phyloP scores from a whole-genome alignment of 225 moss, liverwort and hornwort genomes.

The Marchantia paleacea region DNA sequence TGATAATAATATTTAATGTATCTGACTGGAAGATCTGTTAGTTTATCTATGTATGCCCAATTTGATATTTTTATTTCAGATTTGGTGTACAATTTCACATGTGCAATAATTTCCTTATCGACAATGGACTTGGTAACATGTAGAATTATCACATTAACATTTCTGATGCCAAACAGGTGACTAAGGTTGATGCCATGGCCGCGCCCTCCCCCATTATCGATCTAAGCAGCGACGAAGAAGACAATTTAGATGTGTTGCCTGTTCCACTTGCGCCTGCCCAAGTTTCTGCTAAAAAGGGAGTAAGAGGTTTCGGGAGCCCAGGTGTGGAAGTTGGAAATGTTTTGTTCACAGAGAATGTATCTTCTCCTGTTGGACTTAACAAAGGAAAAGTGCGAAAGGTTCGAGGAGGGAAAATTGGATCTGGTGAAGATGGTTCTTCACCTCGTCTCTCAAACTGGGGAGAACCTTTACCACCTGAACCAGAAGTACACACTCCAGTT shows the following conservation, averaged over 20 bases:
- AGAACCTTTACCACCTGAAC: constrained; percentile 39
- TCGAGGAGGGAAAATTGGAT: constrained; percentile 9
- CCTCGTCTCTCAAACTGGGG: constrained; percentile 29
- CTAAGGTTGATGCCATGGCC: constrained; percentile 4
- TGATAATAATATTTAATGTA: too few species aligned
- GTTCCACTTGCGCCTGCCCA: constrained; percentile 1
- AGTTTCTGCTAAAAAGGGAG: neutral
- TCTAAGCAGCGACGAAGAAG: constrained; percentile 60
- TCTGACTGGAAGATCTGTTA: too few species aligned
- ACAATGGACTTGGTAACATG: too few species aligned
- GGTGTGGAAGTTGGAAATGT: neutral
- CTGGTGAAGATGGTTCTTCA: constrained; percentile 1
- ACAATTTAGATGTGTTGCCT: neutral
- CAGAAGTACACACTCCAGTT: neutral
- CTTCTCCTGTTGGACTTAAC: neutral
- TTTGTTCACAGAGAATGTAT: too few species aligned
- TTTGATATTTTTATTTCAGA: too few species aligned
- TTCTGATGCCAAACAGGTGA: neutral
- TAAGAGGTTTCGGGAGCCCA: neutral
- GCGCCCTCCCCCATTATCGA: constrained; percentile 28
- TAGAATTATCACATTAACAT: neutral
- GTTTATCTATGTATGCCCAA: too few species aligned
- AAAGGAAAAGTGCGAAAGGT: constrained; percentile 9
- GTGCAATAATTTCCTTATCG: too few species aligned
- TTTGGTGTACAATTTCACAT: too few species aligned